A percentile compares a stretch with the other conserved stretches of the same genome.
Evolutionary conservation across 2,329 filamentous ascomycete species (phyloP).

Genomic region (Paecilomyces variotii): DNA sequence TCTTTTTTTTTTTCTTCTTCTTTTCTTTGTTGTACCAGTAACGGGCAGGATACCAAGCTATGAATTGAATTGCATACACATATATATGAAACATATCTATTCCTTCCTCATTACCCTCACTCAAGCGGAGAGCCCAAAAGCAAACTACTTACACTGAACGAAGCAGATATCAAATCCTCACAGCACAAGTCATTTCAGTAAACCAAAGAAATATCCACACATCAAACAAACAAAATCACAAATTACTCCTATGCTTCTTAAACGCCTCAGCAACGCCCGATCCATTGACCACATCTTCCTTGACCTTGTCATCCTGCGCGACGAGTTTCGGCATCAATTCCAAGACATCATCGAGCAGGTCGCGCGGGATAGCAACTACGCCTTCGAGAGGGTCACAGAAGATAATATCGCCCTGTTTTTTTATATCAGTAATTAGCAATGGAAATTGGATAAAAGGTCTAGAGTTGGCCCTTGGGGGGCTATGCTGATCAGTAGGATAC

Average conservation of each 20-base stretch:
- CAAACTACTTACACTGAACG: no score
- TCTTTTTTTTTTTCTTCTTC: conserved; percentile 6
- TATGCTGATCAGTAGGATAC: no score
- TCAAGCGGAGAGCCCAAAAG: no score
- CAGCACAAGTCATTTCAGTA: background rate
- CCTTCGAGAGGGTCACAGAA: conserved; percentile 64
- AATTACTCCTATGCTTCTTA: conserved; percentile 41
- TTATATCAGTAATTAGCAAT: background rate
- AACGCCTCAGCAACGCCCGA: conserved; percentile 60
- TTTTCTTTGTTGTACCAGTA: background rate
- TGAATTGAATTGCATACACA: background rate
- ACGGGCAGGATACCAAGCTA: background rate
- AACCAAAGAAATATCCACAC: background rate
- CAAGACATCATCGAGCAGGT: conserved; percentile 52
- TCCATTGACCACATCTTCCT: conserved; percentile 56
- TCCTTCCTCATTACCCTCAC: no score
- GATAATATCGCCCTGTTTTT: conserved; percentile 53
- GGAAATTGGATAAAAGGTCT: no score
- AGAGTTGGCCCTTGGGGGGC: no score
- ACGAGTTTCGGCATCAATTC: conserved; percentile 49
- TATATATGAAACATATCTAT: background rate
- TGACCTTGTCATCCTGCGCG: conserved; percentile 53
- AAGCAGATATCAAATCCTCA: background rate
- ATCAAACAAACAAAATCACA: background rate
- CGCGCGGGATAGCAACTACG: conserved; percentile 58